These are phyloP conservation scores for Inga oerstediana DNA, from an alignment of 306 rosid species.

Conservation along the genomic window DNA sequence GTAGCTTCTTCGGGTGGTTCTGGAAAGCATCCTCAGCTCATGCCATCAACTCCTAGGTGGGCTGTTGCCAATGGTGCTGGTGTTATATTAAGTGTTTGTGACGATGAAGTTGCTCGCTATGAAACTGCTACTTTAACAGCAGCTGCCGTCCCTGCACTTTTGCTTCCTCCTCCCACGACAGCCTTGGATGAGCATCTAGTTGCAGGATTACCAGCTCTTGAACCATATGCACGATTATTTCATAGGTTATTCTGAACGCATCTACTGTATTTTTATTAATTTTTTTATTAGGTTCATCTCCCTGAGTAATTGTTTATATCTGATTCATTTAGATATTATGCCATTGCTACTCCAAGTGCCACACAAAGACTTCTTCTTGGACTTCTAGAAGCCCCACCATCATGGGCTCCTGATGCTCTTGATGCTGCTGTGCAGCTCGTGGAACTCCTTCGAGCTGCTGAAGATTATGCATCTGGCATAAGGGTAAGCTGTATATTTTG, in stretches of 20 bases:
- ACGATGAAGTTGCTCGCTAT: constrained; percentile 95
- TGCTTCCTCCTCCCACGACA: constrained; percentile 99
- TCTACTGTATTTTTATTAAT: constrained; percentile 15
- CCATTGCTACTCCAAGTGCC: constrained; percentile 99
- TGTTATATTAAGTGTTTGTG: constrained; percentile 95
- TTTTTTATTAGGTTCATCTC: constrained; percentile 22
- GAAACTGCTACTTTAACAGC: constrained; percentile 98
- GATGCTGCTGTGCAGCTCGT: constrained; percentile 99
- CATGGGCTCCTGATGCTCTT: constrained; percentile 99
- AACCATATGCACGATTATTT: constrained; percentile 97
- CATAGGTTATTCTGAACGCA: constrained; percentile 69
- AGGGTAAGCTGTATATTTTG: constrained; percentile 70
- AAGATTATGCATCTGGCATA: constrained; percentile 96
- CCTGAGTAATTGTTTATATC: constrained; percentile 15
- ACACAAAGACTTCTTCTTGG: constrained; percentile 99
- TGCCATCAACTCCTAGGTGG: constrained; percentile 98
- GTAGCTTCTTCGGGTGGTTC: constrained; percentile 92
- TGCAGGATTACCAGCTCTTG: constrained; percentile 98
- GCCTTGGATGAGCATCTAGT: constrained; percentile 97
- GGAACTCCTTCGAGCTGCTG: constrained; percentile 99
- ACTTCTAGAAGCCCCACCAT: constrained; percentile 98
- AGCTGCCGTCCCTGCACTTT: constrained; percentile 96
- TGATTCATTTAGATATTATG: constrained; percentile 73
- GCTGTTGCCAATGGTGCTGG: constrained; percentile 99
- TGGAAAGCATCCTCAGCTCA: constrained; percentile 98